Conservation (phyloP, 2,329 filamentous ascomycete species). For the Trichoderma sp. region DNA sequence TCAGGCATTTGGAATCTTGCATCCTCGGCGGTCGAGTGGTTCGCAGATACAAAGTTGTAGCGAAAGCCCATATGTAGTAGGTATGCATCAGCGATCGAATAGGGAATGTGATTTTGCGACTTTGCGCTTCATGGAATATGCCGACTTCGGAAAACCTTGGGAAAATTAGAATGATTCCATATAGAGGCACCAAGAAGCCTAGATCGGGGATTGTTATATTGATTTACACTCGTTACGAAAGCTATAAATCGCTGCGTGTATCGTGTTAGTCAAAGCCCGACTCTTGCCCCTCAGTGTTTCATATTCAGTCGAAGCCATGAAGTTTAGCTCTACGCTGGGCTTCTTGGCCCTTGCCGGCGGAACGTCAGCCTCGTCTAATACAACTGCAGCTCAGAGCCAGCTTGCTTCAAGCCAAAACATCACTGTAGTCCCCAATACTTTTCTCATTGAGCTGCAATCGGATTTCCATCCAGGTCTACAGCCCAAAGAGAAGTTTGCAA, state of each 20-base stretch:
- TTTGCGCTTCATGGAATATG: neutral
- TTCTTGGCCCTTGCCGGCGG: neutral
- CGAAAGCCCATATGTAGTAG: neutral
- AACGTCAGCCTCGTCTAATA: neutral
- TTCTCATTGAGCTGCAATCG: conserved; percentile 25
- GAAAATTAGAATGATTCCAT: no score
- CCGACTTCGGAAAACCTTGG: neutral
- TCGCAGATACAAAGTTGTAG: neutral
- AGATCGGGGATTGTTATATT: neutral
- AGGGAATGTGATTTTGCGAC: neutral
- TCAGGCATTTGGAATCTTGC: neutral
- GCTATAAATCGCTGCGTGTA: neutral
- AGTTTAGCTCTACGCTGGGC: neutral
- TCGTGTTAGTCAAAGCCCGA: neutral
- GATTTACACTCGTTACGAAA: no score
- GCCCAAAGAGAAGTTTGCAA: conserved; percentile 8
- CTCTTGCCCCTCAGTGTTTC: neutral
- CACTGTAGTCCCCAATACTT: conserved; percentile 8
- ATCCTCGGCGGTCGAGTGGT: neutral
- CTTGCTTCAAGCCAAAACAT: neutral
- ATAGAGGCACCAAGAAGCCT: neutral
- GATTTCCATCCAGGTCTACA: neutral
- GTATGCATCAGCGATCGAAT: neutral
- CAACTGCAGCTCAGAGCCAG: neutral
- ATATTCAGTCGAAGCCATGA: neutral